phyloP scores from a whole-genome alignment of 2,329 filamentous ascomycete genomes.

The Botryosphaeria agaves region DNA sequence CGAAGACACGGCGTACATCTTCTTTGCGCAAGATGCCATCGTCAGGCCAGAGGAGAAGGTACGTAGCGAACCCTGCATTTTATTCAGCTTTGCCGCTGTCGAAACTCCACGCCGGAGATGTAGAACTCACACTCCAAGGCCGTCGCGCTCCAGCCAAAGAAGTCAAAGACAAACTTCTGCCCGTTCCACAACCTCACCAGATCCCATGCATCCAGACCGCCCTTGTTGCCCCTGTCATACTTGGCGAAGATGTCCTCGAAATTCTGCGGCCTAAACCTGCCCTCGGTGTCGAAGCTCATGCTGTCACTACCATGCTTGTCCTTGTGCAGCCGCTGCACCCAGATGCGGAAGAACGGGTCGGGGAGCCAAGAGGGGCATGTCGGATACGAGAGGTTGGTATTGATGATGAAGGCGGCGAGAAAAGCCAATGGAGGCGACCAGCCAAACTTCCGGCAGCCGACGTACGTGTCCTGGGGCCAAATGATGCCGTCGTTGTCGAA shows the following conservation, averaged over 20 bases:
- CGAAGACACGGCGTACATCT: constrained; percentile 34
- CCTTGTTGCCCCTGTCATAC: constrained; percentile 21
- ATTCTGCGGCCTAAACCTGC: constrained; percentile 25
- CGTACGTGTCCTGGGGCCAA: constrained; percentile 33
- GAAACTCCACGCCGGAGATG: too few species aligned
- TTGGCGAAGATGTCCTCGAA: constrained; percentile 32
- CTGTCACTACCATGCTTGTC: constrained; percentile 26
- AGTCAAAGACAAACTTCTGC: constrained; percentile 24
- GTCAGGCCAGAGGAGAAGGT: constrained; percentile 35
- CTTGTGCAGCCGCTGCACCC: constrained; percentile 21
- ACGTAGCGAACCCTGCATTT: constrained; percentile 28
- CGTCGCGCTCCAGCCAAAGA: constrained; percentile 27
- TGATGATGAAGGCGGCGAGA: constrained; percentile 29
- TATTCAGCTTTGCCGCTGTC: too few species aligned
- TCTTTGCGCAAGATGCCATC: constrained; percentile 41
- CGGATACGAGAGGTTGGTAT: constrained; percentile 32
- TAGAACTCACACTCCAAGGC: constrained; percentile 26
- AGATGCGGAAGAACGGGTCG: constrained; percentile 25
- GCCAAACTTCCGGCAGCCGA: constrained; percentile 27
- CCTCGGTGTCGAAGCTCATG: constrained; percentile 26
- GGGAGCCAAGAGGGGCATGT: constrained; percentile 25
- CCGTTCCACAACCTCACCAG: constrained; percentile 20
- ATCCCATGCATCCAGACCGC: constrained; percentile 22
- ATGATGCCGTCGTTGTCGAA: constrained; percentile 33
- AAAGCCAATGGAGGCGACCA: constrained; percentile 26